Percentiles rank a stretch among this genome's conserved stretches.
phyloP scores from a whole-genome alignment of 331 rosid genomes.

The Erythrophleum ivorense region DNA sequence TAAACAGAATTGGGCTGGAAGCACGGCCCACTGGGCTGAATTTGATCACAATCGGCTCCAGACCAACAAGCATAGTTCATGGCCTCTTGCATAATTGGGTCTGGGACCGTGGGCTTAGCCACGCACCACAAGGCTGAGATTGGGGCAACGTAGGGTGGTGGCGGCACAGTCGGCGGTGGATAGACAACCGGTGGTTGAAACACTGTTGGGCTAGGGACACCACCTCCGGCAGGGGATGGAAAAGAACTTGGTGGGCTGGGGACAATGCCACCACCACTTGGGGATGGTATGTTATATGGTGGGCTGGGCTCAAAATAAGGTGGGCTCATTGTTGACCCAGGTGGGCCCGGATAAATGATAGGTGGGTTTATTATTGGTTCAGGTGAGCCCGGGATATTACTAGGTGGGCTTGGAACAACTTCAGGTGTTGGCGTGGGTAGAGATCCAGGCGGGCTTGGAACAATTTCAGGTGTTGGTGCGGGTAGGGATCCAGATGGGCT shows the following conservation, averaged over 20 bases:
- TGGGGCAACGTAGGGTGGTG: slow-evolving; percentile 42
- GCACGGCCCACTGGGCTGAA: slow-evolving; percentile 60
- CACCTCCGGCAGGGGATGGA: slow-evolving; percentile 60
- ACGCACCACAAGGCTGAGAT: slow-evolving; percentile 59
- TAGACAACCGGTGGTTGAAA: slow-evolving; percentile 55
- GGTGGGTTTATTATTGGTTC: slow-evolving; percentile 49
- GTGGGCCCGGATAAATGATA: slow-evolving; percentile 46
- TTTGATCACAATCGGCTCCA: slow-evolving; percentile 62
- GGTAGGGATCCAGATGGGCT: slow-evolving; percentile 44
- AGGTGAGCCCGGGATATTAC: slow-evolving; percentile 49
- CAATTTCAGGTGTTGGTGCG: slow-evolving; percentile 35
- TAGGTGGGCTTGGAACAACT: slow-evolving; percentile 47
- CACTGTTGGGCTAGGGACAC: slow-evolving; percentile 48
- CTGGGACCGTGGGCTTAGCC: slow-evolving; percentile 78
- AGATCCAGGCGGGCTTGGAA: slow-evolving; percentile 48
- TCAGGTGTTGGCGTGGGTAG: slow-evolving; percentile 49
- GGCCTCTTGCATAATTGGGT: slow-evolving; percentile 71
- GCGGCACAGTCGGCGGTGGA: slow-evolving; percentile 61
- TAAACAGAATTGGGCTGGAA: slow-evolving; percentile 51
- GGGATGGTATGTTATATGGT: slow-evolving; percentile 53
- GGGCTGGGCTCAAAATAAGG: slow-evolving; percentile 64
- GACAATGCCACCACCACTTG: slow-evolving; percentile 28
- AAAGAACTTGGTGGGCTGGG: slow-evolving; percentile 45
- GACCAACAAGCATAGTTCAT: slow-evolving; percentile 78
- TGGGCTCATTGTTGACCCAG: slow-evolving; percentile 44